Base-by-base conservation (phyloP, 1,284 basidiomycete species). In the Fistulina hepatica region DNA sequence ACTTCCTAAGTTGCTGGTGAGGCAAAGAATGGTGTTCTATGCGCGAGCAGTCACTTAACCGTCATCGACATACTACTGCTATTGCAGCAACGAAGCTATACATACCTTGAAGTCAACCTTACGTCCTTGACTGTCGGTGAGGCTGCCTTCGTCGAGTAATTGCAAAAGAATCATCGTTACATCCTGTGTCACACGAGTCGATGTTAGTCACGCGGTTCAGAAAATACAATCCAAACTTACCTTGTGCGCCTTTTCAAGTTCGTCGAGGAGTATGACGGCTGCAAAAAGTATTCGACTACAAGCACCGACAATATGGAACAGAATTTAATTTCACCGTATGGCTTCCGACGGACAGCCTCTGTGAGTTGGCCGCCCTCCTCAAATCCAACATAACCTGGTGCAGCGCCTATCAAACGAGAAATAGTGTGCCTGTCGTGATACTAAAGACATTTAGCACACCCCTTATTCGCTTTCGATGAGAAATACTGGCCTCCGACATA, bases 311-410 rank as follows among this genome's bases (percentile, higher is more conserved):
- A 4, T 31, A 17, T 34, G n/a, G 6, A 42, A 34, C 37, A 44
- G 25, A 20, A 26, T 7, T 22, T 21, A 16, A 51, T n/a, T 68
- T 11, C 48, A 82, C 81, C 78, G 48, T 86, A 88, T 3, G 84
- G 89, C 48, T 78, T 81, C 20, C 88, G 67, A 21, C 89, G 67
- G 17, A 93, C 86, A 13, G 84, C 85, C 56, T 93, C 91, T 1
- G 88, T 92, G 33, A 94, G 58, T 52, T 92, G 85, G 16, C 84
- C 90, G 7, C 85, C 89, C 59, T 94, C 88, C 51, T 97, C 90
- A 51, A 90, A 89, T 2, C 93, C 94, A 13, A 97, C 81, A 51
- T 93, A 95, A 6, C 92, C 90, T 5, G 90, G 88, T 0, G 90
- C 85, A 1, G 91, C 85, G 43, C 91, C 92, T 36, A 95, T 88